Conservation (phyloP, 2,329 filamentous ascomycete genomes). For the Cladosporium sp. region DNA sequence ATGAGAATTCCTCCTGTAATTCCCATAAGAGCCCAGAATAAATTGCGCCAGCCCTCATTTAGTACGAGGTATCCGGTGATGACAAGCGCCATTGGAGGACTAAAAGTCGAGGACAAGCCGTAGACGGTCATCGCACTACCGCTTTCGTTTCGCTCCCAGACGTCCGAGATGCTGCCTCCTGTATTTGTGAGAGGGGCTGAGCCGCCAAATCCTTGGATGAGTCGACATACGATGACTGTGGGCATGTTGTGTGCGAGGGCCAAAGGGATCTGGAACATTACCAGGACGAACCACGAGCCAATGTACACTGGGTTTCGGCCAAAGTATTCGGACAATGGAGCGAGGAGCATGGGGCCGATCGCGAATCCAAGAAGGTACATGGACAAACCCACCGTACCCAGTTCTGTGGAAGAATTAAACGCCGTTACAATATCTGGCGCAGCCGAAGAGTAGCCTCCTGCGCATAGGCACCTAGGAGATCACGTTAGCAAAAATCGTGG, state of each 20-base stretch:
- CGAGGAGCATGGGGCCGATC: conserved; percentile 30
- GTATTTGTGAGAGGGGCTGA: conserved; percentile 43
- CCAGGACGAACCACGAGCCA: conserved; percentile 43
- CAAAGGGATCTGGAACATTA: conserved; percentile 45
- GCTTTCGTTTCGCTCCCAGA: conserved; percentile 49
- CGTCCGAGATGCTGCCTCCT: conserved; percentile 44
- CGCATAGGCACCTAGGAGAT: conserved; percentile 26
- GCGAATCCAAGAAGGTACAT: conserved; percentile 50
- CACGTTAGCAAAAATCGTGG: background rate
- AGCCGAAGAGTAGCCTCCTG: conserved; percentile 49
- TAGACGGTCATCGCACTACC: conserved; percentile 46
- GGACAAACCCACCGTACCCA: conserved; percentile 47
- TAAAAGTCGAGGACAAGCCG: conserved; percentile 39
- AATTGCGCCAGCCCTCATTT: conserved; percentile 25
- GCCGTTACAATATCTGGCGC: conserved; percentile 42
- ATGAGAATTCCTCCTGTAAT: conserved; percentile 28
- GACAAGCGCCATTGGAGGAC: conserved; percentile 38
- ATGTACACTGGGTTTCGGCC: conserved; percentile 26
- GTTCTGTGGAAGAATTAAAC: conserved; percentile 43
- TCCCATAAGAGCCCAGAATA: conserved; percentile 33
- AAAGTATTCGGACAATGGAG: conserved; percentile 25
- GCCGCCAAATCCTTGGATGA: conserved; percentile 43
- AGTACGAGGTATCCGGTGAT: conserved; percentile 39
- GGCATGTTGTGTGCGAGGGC: conserved; percentile 44
- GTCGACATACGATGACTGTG: conserved; percentile 44